Evolutionary conservation across 768 basidiomycete genomes (phyloP).

Genomic region (Cubamyces sp.): DNA sequence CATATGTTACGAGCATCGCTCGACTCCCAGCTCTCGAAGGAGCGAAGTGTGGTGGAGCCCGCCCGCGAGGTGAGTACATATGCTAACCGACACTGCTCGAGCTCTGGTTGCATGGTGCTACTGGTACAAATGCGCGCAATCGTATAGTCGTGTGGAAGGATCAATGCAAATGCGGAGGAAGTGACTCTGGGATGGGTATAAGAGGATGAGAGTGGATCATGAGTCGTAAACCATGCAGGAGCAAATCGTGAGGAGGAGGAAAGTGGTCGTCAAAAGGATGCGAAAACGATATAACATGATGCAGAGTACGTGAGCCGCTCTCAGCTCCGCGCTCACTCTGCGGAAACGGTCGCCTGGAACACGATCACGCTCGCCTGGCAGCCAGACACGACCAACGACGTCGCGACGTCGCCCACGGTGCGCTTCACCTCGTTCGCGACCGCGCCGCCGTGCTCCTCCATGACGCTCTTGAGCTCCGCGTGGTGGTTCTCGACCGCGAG

Average conservation of each 20-base stretch:
- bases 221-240: background rate
- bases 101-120: constrained; percentile 14
- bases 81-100: constrained; percentile 2
- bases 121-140: constrained; percentile 10
- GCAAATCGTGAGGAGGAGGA: background rate
- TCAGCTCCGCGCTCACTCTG: constrained; percentile 1
- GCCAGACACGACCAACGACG: constrained; percentile 70
- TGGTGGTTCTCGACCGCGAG: constrained; percentile 73
- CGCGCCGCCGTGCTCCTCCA: constrained; percentile 55
- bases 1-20: constrained; percentile 12
- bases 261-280: background rate
- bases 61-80: background rate
- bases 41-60: background rate
- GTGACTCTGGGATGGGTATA: background rate
- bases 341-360: constrained; percentile 52
- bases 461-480: constrained; percentile 67
- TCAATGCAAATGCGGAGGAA: background rate
- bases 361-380: constrained; percentile 66
- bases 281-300: background rate
- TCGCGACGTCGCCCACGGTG: constrained; percentile 85
- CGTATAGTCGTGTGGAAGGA: too few species aligned
- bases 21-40: background rate
- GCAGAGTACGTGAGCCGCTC: too few species aligned
- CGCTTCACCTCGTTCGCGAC: constrained; percentile 70
- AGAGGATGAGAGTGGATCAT: background rate